Conservation (phyloP, 192 early-diverging fungal genomes). For the Phycomyces nitens region DNA sequence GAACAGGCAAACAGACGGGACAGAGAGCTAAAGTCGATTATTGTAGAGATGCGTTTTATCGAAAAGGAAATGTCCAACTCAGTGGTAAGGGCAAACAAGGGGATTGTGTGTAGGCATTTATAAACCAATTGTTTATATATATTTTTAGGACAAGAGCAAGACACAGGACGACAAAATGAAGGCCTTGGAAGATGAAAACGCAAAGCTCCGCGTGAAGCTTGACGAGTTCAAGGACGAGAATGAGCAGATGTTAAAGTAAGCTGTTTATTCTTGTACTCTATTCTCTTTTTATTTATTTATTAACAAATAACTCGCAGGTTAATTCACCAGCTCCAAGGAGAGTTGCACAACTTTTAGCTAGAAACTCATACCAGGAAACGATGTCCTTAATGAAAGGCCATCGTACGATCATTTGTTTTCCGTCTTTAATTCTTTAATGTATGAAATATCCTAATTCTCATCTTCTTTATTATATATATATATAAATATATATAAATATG, state of each 20-base stretch:
- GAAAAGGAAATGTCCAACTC: conserved; percentile 13
- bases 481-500: too few relatives aligned
- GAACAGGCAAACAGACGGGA: not conserved
- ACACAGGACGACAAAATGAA: conserved; percentile 3
- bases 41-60: conserved; percentile 14
- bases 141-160: conserved; percentile 10
- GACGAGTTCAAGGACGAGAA: conserved; percentile 14
- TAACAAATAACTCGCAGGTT: not conserved
- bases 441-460: too few relatives aligned
- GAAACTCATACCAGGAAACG: too few relatives aligned
- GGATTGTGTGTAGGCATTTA: not conserved
- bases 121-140: conserved; percentile 2
- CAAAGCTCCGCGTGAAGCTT: conserved; percentile 1
- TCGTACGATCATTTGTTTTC: too few relatives aligned
- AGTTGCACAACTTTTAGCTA: conserved; percentile 4
- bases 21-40: conserved; percentile 2
- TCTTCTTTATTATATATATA: too few relatives aligned
- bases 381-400: too few relatives aligned
- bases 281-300: too few relatives aligned
- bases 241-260: conserved; percentile 20
- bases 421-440: too few relatives aligned
- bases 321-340: conserved; percentile 12
- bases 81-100: conserved; percentile 1
- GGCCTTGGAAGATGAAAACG: conserved; percentile 9
- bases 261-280: not conserved